Percentiles rank a stretch among this genome's conserved stretches.
These are phyloP conservation scores for Nevesoporus exiguus DNA, from an alignment of 768 basidiomycete species.

Conservation along the genomic window DNA sequence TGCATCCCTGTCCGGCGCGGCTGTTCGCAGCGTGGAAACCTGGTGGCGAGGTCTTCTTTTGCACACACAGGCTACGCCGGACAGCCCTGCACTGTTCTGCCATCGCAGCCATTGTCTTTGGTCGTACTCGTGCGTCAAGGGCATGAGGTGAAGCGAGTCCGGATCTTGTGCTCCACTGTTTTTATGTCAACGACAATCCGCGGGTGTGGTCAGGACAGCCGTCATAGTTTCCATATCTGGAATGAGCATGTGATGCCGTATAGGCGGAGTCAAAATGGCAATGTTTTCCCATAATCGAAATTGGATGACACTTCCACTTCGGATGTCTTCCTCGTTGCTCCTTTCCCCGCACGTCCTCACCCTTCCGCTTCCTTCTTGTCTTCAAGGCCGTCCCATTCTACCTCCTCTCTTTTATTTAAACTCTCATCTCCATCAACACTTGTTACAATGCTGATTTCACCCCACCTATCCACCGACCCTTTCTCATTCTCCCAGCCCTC, in stretches of 20 bases:
- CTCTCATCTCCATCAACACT: neutral
- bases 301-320: constrained; percentile 9
- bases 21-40: neutral
- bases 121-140: neutral
- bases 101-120: neutral
- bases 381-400: neutral
- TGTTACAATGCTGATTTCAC: neutral
- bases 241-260: neutral
- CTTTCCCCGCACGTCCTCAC: constrained; percentile 16
- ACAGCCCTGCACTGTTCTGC: neutral
- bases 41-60: neutral
- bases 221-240: neutral
- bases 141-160: neutral
- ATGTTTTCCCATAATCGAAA: constrained; percentile 18
- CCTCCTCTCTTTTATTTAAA: constrained; percentile 1
- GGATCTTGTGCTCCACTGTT: neutral
- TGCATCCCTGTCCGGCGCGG: neutral
- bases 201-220: neutral
- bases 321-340: constrained; percentile 3
- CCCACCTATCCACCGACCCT: neutral
- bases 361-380: neutral
- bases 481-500: constrained; percentile 8
- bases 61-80: neutral
- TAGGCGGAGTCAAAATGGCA: neutral
- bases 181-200: neutral